These are phyloP conservation scores for Bombardia bombarda DNA, from an alignment of 495 filamentous ascomycete species.

Conservation along the genomic window DNA sequence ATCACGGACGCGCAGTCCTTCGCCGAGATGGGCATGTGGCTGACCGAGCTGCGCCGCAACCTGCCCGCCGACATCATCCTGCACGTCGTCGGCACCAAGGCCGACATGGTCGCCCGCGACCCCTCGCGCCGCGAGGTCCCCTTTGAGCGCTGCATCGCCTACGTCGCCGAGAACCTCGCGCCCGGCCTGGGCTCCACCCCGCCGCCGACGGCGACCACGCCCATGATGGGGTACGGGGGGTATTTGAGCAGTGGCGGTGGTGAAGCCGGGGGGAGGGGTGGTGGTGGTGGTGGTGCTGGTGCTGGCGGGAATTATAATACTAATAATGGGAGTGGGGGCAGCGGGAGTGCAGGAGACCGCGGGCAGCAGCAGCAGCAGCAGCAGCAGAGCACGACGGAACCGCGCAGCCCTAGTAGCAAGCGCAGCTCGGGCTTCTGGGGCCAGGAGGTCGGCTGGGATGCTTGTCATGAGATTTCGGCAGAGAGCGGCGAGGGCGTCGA, in stretches of 20 bases:
- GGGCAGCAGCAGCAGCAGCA: neutral
- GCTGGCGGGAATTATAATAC: neutral
- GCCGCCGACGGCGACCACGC: slow-evolving; percentile 48
- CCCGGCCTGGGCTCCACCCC: slow-evolving; percentile 57
- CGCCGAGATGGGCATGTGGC: slow-evolving; percentile 88
- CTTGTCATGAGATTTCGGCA: slow-evolving; percentile 92
- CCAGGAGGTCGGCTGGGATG: slow-evolving; percentile 89
- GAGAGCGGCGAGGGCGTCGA: slow-evolving; percentile 94
- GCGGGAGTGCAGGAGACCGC: neutral
- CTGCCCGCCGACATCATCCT: slow-evolving; percentile 70
- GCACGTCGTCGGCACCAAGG: slow-evolving; percentile 93
- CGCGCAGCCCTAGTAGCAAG: slow-evolving; percentile 64
- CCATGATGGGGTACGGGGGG: too few species aligned
- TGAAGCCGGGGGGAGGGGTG: too few species aligned
- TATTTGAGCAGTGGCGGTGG: too few species aligned
- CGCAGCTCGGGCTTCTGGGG: slow-evolving; percentile 82
- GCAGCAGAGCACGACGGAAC: slow-evolving; percentile 24
- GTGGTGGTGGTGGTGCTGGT: neutral
- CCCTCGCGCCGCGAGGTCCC: slow-evolving; percentile 71
- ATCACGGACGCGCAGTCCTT: slow-evolving; percentile 85
- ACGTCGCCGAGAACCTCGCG: slow-evolving; percentile 83
- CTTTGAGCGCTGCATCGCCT: slow-evolving; percentile 90
- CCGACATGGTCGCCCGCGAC: slow-evolving; percentile 78
- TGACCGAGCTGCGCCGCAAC: slow-evolving; percentile 68
- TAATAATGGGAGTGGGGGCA: neutral